Percentiles rank a stretch among this genome's conserved stretches.
Evolutionary conservation across 2,329 filamentous ascomycete genomes (phyloP).

Genomic region (Aspergillus niger): DNA sequence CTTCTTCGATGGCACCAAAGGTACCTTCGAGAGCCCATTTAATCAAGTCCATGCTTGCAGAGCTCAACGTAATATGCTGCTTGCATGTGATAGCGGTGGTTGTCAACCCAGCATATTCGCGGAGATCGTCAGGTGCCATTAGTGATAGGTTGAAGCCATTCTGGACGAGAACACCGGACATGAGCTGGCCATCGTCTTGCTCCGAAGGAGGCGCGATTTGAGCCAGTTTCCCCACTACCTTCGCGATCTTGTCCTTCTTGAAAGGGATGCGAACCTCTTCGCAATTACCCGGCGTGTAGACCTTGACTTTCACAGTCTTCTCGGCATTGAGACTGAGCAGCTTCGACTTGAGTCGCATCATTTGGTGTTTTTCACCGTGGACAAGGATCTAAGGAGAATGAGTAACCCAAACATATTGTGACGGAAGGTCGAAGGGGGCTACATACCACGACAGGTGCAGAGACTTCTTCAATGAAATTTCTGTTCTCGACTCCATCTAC

Average conservation of each 20-base stretch:
- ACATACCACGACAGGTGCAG: slow-evolving; percentile 87
- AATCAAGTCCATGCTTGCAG: slow-evolving; percentile 87
- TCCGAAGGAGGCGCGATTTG: slow-evolving; percentile 69
- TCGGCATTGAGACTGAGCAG: slow-evolving; percentile 86
- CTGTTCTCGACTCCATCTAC: slow-evolving; percentile 95
- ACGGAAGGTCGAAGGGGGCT: background rate
- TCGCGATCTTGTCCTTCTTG: slow-evolving; percentile 90
- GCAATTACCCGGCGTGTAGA: slow-evolving; percentile 91
- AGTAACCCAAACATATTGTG: slow-evolving; percentile 1
- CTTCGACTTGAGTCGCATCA: slow-evolving; percentile 95
- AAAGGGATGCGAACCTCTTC: slow-evolving; percentile 95
- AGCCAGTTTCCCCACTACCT: slow-evolving; percentile 92
- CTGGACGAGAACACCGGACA: slow-evolving; percentile 90
- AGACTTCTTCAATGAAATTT: slow-evolving; percentile 94
- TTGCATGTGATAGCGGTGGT: slow-evolving; percentile 93
- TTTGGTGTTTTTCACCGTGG: slow-evolving; percentile 95
- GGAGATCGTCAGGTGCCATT: slow-evolving; percentile 94
- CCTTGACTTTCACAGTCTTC: slow-evolving; percentile 80
- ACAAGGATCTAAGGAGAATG: slow-evolving; percentile 72
- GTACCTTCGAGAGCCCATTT: slow-evolving; percentile 93
- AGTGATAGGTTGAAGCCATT: slow-evolving; percentile 97
- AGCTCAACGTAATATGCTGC: slow-evolving; percentile 82
- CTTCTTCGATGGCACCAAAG: slow-evolving; percentile 77
- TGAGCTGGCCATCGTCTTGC: slow-evolving; percentile 58
- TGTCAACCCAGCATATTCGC: slow-evolving; percentile 94